Conservation (phyloP, 345 rosid genomes). For the Rhodamnia argentea region DNA sequence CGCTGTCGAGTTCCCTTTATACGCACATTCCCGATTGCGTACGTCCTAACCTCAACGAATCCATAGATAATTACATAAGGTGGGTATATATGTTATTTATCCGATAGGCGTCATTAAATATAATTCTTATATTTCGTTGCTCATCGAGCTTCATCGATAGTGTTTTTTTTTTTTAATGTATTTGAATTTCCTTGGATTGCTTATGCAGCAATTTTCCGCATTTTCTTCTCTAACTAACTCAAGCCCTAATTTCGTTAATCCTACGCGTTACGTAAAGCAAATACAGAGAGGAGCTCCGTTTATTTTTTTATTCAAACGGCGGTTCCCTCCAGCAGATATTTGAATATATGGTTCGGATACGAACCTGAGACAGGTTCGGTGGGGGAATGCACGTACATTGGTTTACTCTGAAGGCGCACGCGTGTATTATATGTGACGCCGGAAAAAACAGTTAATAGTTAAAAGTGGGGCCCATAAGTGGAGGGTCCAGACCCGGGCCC, state of each 20-base stretch:
- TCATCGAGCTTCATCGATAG: accelerated
- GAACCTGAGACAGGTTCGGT: slow-evolving; percentile 23
- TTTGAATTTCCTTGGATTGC: background rate
- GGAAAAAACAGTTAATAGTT: background rate
- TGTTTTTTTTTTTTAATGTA: background rate
- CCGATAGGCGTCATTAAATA: accelerated
- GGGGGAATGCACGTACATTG: background rate
- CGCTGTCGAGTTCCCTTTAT: accelerated
- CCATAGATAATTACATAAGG: too few species aligned
- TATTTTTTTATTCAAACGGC: background rate
- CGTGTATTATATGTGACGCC: background rate
- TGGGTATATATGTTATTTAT: accelerated
- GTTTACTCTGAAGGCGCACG: background rate
- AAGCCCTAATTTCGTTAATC: background rate
- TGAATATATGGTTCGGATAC: slow-evolving; percentile 45
- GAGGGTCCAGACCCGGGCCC: background rate
- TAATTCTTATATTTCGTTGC: accelerated
- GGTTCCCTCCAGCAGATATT: slow-evolving; percentile 36
- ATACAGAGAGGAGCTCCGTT: background rate
- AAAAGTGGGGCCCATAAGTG: slow-evolving; percentile 4
- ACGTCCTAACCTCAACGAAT: background rate
- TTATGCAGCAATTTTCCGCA: background rate
- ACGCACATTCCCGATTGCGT: background rate
- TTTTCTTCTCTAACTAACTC: background rate
- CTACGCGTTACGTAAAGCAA: background rate